phyloP scores from a whole-genome alignment of 768 basidiomycete species.

The Macrolepiota fuliginosa region DNA sequence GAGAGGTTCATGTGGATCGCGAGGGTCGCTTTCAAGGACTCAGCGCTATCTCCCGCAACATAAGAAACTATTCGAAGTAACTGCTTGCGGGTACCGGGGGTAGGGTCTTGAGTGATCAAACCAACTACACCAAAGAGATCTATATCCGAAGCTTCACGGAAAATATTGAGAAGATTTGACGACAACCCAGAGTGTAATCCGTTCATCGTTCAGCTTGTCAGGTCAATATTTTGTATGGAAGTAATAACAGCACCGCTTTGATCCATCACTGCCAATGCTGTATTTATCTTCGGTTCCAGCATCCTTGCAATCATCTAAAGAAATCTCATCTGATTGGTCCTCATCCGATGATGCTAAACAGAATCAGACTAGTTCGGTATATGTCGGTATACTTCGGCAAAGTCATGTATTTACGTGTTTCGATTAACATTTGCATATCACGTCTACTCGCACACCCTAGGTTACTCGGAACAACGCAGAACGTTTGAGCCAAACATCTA shows the following conservation, averaged over 20 bases:
- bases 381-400: slow-evolving; percentile 18
- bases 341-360: slow-evolving; percentile 20
- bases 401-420: no score
- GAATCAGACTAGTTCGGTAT: not conserved
- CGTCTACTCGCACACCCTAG: no score
- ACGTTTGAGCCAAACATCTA: no score
- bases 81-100: slow-evolving; percentile 27
- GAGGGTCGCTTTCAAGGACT: slow-evolving; percentile 53
- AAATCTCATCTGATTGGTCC: no score
- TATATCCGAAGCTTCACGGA: slow-evolving; percentile 47
- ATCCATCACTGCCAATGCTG: slow-evolving; percentile 21
- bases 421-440: no score
- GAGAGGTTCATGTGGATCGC: slow-evolving; percentile 43
- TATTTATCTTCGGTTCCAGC: slow-evolving; percentile 22
- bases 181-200: slow-evolving; percentile 36
- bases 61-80: slow-evolving; percentile 32
- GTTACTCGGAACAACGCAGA: no score
- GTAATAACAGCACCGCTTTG: slow-evolving; percentile 28
- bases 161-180: slow-evolving; percentile 49
- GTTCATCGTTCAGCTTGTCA: slow-evolving; percentile 34
- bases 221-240: slow-evolving; percentile 56
- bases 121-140: slow-evolving; percentile 43
- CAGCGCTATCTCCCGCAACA: slow-evolving; percentile 46
- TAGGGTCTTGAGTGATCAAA: slow-evolving; percentile 32
- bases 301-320: no score